These are phyloP conservation scores for Dipteronia sinensis DNA, from an alignment of 345 rosid species.

Conservation along the genomic window DNA sequence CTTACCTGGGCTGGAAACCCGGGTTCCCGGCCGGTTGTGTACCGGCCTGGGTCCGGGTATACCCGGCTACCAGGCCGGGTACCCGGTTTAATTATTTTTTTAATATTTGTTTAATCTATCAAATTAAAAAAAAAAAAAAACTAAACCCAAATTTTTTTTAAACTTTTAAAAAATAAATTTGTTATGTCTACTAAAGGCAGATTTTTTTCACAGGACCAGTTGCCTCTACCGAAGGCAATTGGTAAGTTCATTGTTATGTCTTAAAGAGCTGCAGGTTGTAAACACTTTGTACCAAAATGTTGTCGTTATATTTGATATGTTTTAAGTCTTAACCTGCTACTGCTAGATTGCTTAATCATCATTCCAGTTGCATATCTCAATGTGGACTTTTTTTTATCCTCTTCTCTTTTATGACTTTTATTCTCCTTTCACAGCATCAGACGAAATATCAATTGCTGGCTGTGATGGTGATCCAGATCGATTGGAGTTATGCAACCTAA, in stretches of 20 bases:
- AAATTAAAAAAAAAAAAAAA: no score
- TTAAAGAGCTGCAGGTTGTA: not conserved
- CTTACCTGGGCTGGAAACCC: no score
- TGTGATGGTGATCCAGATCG: slow-evolving; percentile 62
- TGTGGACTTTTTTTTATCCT: slow-evolving; percentile 5
- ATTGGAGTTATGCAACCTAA: no score
- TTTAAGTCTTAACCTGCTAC: not conserved
- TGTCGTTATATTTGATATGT: not conserved
- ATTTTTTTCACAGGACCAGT: no score
- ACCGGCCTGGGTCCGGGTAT: no score
- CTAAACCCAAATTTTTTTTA: no score
- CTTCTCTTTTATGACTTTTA: slow-evolving; percentile 5
- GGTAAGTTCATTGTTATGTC: slow-evolving; percentile 45
- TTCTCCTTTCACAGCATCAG: slow-evolving; percentile 51
- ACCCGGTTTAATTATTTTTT: no score
- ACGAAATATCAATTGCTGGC: slow-evolving; percentile 57
- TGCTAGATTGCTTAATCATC: not conserved
- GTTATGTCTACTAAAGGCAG: no score
- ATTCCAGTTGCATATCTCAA: not conserved
- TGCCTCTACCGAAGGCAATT: slow-evolving; percentile 56
- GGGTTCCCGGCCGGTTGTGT: no score
- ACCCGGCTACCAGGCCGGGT: no score
- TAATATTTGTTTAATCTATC: no score
- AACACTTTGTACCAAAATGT: not conserved
- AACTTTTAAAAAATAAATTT: no score